A percentile compares a stretch with the other conserved stretches of the same genome.
Evolutionary conservation across 352 stramenopile species (phyloP).

Genomic region (Phytophthora aleatoria): DNA sequence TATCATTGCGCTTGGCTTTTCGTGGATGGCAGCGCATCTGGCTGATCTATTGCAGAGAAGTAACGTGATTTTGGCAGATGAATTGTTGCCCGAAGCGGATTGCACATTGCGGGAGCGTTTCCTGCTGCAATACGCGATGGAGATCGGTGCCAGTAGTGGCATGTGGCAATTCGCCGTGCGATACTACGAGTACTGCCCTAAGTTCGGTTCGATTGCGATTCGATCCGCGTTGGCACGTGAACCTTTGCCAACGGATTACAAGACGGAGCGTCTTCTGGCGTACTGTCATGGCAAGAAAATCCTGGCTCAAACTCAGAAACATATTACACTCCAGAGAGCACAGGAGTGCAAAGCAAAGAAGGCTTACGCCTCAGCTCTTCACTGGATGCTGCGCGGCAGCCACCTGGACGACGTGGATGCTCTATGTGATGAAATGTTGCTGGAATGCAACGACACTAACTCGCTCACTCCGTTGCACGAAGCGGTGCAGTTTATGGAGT

Average conservation of each 20-base stretch:
- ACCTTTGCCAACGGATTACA: constrained; percentile 57
- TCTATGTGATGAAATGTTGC: constrained; percentile 60
- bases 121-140: constrained; percentile 69
- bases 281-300: constrained; percentile 61
- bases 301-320: constrained; percentile 37
- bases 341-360: constrained; percentile 45
- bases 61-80: constrained; percentile 48
- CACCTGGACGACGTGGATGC: constrained; percentile 62
- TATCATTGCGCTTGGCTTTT: constrained; percentile 67
- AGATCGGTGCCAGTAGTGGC: constrained; percentile 56
- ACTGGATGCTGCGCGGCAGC: constrained; percentile 68
- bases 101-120: constrained; percentile 69
- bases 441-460: constrained; percentile 44
- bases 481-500: constrained; percentile 74
- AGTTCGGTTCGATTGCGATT: constrained; percentile 49
- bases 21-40: constrained; percentile 79
- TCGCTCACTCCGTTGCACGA: constrained; percentile 60
- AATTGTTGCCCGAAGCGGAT: constrained; percentile 45
- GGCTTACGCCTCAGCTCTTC: constrained; percentile 51
- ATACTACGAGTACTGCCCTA: constrained; percentile 72
- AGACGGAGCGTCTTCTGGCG: constrained; percentile 56
- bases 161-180: constrained; percentile 72
- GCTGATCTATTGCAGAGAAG: constrained; percentile 65
- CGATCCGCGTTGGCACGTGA: constrained; percentile 51
- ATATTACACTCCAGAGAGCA: constrained; percentile 48